These are phyloP conservation scores for Lactarius psammicola DNA, from an alignment of 768 basidiomycete genomes.

Conservation along the genomic window DNA sequence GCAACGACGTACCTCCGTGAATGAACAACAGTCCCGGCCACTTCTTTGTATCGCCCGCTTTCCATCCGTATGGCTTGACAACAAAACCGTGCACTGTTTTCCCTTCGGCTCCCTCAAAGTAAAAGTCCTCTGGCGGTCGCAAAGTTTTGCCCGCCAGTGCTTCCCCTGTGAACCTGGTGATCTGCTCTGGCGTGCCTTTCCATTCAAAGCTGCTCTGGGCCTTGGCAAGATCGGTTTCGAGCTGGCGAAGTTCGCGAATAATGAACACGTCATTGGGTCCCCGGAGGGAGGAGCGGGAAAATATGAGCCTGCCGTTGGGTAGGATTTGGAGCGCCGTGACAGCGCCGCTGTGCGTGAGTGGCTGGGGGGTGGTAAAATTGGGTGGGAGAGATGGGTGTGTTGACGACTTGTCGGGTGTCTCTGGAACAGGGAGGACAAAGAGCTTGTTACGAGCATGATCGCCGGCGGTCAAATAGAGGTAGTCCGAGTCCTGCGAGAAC, in stretches of 20 bases:
- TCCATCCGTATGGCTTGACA: conserved; percentile 77
- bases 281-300: conserved; percentile 71
- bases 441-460: conserved; percentile 77
- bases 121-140: conserved; percentile 72
- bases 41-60: conserved; percentile 54
- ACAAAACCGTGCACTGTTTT: conserved; percentile 82
- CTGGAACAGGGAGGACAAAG: conserved; percentile 65
- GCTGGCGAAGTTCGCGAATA: conserved; percentile 46
- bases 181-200: conserved; percentile 44
- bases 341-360: conserved; percentile 56
- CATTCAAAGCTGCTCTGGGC: conserved; percentile 31
- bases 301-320: conserved; percentile 58
- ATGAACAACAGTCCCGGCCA: conserved; percentile 82
- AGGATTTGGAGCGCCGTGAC: conserved; percentile 64
- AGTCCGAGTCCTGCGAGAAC: conserved; percentile 72
- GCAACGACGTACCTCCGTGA: conserved; percentile 56
- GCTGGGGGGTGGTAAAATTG: conserved; percentile 53
- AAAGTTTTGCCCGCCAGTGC: conserved; percentile 59
- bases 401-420: conserved; percentile 54
- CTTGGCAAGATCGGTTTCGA: conserved; percentile 36
- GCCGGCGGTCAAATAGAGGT: conserved; percentile 72
- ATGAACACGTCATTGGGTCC: conserved; percentile 80
- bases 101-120: conserved; percentile 81
- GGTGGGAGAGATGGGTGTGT: conserved; percentile 46
- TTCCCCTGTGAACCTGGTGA: conserved; percentile 64